Base-by-base conservation (phyloP, 2,329 filamentous ascomycete genomes). In the Fusarium papillatum region DNA sequence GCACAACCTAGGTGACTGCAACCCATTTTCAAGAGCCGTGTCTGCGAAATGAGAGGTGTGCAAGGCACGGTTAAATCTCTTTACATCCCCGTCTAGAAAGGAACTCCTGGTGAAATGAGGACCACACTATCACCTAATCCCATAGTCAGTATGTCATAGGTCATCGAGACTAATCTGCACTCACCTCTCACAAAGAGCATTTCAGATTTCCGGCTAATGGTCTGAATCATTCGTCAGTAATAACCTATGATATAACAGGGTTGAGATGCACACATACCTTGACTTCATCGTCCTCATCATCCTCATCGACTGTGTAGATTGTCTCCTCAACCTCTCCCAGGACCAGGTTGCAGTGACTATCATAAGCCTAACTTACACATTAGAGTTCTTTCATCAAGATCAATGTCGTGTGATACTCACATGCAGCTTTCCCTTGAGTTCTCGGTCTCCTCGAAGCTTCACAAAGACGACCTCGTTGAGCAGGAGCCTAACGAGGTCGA, bases 161-260 rank as follows among this genome's bases (percentile, higher is more conserved):
- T 9, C 36, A 19, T 26, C 17, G 10, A 26, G 24, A 24, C 24
- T 8, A n/a, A 46, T 8, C 39, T 11, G 57, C n/a, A 84, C 90
- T 74, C 86, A 96, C 96, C 96, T 94, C 97, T 90, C 70, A 99
- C 96, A 84, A 99, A 99, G 24, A 99, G 87, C 97, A 99, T 99
- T 84, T 98, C 97, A 53, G 95, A 97, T 85, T 98, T 97, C 86
- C 98, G 98, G 87, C 96, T 98, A 74, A 97, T 92, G 17, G 96
- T 98, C 94, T 98, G 75, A 7, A 63, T 22, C 34, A n/a, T 26
- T 6, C 1, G 67, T 81, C 31, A 80, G 73, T n/a, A 41, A 61
- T 8, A 50, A 41, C 11, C n/a, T 43, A 3, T 13, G 16, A 29
- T 31, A n/a, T 24, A 16, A 36, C 24, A 17, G 19, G 29, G 29